These are phyloP conservation scores for Bremia lactucae DNA, from an alignment of 352 stramenopile genomes.

Conservation along the genomic window DNA sequence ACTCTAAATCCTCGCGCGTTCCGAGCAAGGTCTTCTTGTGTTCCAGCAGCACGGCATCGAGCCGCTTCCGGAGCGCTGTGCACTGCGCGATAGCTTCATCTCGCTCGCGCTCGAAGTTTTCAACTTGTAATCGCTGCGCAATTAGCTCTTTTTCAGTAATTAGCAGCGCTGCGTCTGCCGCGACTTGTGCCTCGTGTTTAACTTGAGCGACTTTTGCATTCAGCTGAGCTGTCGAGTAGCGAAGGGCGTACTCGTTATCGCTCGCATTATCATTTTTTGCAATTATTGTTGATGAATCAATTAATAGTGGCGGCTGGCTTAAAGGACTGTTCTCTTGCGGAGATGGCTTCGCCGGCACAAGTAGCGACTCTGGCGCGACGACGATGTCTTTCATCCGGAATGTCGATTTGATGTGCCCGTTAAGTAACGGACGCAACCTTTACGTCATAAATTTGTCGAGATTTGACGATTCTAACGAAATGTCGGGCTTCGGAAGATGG, in stretches of 20 bases:
- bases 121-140: slow-evolving; percentile 26
- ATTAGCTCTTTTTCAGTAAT: slow-evolving; percentile 35
- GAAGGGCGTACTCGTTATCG: slow-evolving; percentile 12
- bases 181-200: slow-evolving; percentile 41
- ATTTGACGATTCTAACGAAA: too few relatives aligned
- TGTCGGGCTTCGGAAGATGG: too few relatives aligned
- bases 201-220: slow-evolving; percentile 41
- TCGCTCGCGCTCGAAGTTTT: slow-evolving; percentile 18
- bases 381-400: too few relatives aligned
- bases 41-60: slow-evolving; percentile 34
- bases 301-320: too few relatives aligned
- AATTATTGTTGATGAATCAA: too few relatives aligned
- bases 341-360: too few relatives aligned
- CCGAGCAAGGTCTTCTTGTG: slow-evolving; percentile 42
- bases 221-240: slow-evolving; percentile 40
- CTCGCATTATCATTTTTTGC: neutral
- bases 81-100: slow-evolving; percentile 8
- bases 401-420: too few relatives aligned
- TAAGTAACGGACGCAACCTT: too few relatives aligned
- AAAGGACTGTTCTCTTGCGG: too few relatives aligned
- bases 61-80: slow-evolving; percentile 20
- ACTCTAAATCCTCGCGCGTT: slow-evolving; percentile 34
- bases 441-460: too few relatives aligned
- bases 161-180: slow-evolving; percentile 35
- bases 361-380: too few relatives aligned